These are phyloP conservation scores for Neurospora cerealis DNA, from an alignment of 495 filamentous ascomycete genomes.

Conservation along the genomic window DNA sequence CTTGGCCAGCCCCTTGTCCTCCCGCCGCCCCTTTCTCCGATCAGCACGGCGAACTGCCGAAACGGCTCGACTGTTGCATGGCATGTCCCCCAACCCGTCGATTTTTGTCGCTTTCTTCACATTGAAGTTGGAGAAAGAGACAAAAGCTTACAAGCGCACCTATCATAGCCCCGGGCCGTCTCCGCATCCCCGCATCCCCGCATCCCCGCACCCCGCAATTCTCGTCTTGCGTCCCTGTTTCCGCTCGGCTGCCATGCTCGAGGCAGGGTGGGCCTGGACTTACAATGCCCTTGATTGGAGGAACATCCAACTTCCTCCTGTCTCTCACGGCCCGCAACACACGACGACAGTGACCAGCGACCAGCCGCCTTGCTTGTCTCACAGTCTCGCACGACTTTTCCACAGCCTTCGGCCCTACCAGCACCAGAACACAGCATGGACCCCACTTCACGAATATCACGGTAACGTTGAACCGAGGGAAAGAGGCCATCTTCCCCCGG, in stretches of 20 bases:
- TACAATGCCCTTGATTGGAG: neutral
- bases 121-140: neutral
- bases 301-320: neutral
- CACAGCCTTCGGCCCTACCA: neutral
- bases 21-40: neutral
- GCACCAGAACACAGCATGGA: neutral
- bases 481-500: neutral
- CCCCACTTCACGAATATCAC: neutral
- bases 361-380: neutral
- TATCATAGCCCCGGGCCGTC: neutral
- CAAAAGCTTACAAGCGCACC: neutral
- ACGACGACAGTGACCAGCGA: neutral
- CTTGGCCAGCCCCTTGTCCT: neutral
- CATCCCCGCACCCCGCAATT: neutral
- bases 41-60: neutral
- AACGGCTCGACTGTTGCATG: neutral
- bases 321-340: neutral
- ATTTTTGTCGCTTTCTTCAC: neutral
- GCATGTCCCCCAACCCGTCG: neutral
- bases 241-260: neutral
- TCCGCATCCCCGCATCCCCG: neutral
- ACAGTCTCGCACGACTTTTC: neutral
- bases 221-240: neutral
- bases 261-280: neutral
- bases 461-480: neutral